A percentile compares a stretch with the other conserved stretches of the same genome.
phyloP scores from a whole-genome alignment of 2,329 filamentous ascomycete species.

The Ceratocystis huliohia region DNA sequence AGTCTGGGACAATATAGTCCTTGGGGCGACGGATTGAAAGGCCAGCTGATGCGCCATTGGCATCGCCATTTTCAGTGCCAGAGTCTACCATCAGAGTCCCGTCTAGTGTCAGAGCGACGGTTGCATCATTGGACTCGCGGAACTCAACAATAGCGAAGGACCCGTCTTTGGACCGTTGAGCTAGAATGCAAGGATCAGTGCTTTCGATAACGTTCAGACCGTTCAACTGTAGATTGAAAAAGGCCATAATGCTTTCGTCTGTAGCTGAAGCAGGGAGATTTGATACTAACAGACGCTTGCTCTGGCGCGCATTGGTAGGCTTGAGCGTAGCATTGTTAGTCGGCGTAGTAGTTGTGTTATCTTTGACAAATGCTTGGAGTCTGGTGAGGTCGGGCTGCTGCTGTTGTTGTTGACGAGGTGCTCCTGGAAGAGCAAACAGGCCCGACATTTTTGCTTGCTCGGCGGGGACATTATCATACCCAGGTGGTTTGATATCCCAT shows the following conservation, averaged over 20 bases:
- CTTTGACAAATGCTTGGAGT: conserved; percentile 84
- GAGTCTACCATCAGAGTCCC: conserved; percentile 65
- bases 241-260: conserved; percentile 63
- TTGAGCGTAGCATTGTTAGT: conserved; percentile 72
- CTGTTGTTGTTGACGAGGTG: conserved; percentile 80
- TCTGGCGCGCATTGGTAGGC: conserved; percentile 83
- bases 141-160: conserved; percentile 85
- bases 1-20: conserved; percentile 85
- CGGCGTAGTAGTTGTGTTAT: conserved; percentile 42
- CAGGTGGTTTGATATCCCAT: conserved; percentile 98
- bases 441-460: conserved; percentile 97
- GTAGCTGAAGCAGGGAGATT: conserved; percentile 63
- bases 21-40: conserved; percentile 77
- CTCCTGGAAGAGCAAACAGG: conserved; percentile 96
- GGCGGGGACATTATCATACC: conserved; percentile 95
- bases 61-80: conserved; percentile 43
- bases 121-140: conserved; percentile 74
- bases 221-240: conserved; percentile 95
- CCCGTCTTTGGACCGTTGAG: conserved; percentile 66
- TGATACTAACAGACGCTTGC: conserved; percentile 79
- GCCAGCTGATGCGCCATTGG: conserved; percentile 43
- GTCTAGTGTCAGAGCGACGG: conserved; percentile 78
- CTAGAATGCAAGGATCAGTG: conserved; percentile 71
- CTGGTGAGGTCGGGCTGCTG: conserved; percentile 79
- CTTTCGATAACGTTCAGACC: conserved; percentile 84